Evolutionary conservation across 106 monocot genomes (phyloP), one percentile per base, ranked within the genome.

Genomic region (Dendrobium catenatum): DNA sequence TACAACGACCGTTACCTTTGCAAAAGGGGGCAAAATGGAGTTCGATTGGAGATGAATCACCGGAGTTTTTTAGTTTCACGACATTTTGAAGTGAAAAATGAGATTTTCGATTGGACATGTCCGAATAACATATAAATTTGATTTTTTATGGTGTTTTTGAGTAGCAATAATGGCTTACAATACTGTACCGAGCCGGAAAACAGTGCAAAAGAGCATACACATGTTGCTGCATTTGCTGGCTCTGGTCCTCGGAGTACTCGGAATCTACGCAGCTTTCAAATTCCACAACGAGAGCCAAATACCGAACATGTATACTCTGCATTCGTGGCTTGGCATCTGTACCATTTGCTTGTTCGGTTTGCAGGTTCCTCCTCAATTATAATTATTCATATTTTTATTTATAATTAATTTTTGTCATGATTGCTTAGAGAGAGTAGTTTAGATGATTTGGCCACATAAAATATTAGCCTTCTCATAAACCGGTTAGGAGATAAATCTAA

Each of bases 81-180:
- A 31, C 0, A 31, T 31, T 31, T 31, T 31, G 1, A 1, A 31
- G 31, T 1, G 31, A 31, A 31, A 29, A 31, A 31, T 31, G 31
- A 31, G 31, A 31, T 1, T 31, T 31, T 31, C 0, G 31, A 1
- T 31, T 31, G 31, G 31, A 31, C 1, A 31, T 31, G 1, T 1
- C 31, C 31, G 0, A 37, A 37, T 37, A 37, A 3, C 37, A 3
- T 3, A 37, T 37, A 37, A 37, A 37, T 0, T 37, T 37, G 37
- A 2, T 27, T 13, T 31, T 59, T 59, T 37, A 20, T 42, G 5
- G 0, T 54, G 20, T 76, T 31, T 26, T 27, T 79, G 47, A 31
- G 73, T 88, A 96, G 96, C 84, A 9, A 90, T 96, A 16, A 94
- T 96, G 96, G 96, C 84, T 6, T 90, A 94, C 80, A 94, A 86